These are phyloP conservation scores for Chalciporus piperatus DNA, from an alignment of 768 basidiomycete genomes.

Conservation along the genomic window DNA sequence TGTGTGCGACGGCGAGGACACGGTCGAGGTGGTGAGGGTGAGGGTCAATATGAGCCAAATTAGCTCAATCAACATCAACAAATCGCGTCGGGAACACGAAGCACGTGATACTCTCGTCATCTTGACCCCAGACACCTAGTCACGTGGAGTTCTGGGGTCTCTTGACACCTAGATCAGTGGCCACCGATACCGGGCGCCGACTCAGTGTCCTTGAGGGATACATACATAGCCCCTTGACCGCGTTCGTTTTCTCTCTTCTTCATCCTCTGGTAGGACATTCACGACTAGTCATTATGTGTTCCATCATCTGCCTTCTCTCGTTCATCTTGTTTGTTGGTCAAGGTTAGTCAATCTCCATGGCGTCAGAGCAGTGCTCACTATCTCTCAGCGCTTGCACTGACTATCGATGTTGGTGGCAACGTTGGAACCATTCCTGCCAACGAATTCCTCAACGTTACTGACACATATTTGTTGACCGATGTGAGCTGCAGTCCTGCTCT, in stretches of 20 bases:
- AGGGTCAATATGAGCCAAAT: constrained; percentile 16
- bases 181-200: too few relatives aligned
- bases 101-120: constrained; percentile 20
- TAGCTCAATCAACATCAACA: constrained; percentile 31
- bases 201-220: too few relatives aligned
- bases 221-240: too few relatives aligned
- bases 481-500: constrained; percentile 21
- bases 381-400: constrained; percentile 42
- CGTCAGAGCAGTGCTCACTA: background rate
- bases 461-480: constrained; percentile 24
- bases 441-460: constrained; percentile 44
- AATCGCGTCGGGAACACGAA: constrained; percentile 22
- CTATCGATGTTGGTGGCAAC: constrained; percentile 42
- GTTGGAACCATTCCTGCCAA: constrained; percentile 37
- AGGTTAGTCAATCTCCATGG: constrained; percentile 39
- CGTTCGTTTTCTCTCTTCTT: constrained; percentile 10
- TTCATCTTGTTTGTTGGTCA: constrained; percentile 51
- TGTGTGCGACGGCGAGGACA: background rate
- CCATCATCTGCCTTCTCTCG: constrained; percentile 24
- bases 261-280: constrained; percentile 34
- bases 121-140: constrained; percentile 6
- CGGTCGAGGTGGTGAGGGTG: constrained; percentile 11
- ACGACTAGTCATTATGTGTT: constrained; percentile 28
- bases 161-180: too few relatives aligned
- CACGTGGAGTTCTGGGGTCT: background rate